Evolutionary conservation across 1,139 yeast species (phyloP).

Genomic region (Blastobotrys ciferrii): DNA sequence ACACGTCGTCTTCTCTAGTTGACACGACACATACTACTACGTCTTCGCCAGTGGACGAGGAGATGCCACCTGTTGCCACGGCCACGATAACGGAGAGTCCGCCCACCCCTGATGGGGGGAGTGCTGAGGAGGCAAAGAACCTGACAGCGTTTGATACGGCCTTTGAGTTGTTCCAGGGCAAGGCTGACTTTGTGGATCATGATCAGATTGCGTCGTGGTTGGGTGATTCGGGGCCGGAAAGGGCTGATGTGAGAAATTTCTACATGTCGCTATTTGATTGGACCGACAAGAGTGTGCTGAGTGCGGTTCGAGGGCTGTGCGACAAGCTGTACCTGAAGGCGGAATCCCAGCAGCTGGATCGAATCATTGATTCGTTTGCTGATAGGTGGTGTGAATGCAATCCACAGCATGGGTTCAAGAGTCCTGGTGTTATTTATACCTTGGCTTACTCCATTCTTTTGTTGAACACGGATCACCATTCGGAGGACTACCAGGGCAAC

Average conservation of each 20-base stretch:
- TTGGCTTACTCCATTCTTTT: slow-evolving; percentile 71
- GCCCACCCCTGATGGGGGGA: neutral
- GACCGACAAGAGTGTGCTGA: slow-evolving; percentile 37
- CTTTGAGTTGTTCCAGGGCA: slow-evolving; percentile 22
- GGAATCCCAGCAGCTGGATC: slow-evolving; percentile 80
- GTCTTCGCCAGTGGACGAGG: neutral
- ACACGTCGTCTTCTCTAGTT: neutral
- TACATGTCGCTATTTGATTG: slow-evolving; percentile 37
- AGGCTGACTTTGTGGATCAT: slow-evolving; percentile 22
- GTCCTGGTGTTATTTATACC: slow-evolving; percentile 66
- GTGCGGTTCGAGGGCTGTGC: slow-evolving; percentile 60
- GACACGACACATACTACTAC: neutral
- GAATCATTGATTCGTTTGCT: slow-evolving; percentile 67
- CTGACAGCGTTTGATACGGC: slow-evolving; percentile 17
- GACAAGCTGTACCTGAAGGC: slow-evolving; percentile 69
- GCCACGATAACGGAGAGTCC: neutral
- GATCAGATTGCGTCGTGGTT: slow-evolving; percentile 34
- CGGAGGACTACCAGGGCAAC: slow-evolving; percentile 31
- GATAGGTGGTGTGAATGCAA: slow-evolving; percentile 60
- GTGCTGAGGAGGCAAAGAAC: neutral
- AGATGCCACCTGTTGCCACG: neutral
- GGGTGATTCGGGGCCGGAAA: slow-evolving; percentile 29
- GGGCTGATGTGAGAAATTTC: slow-evolving; percentile 27
- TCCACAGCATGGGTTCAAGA: slow-evolving; percentile 48
- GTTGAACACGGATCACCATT: slow-evolving; percentile 50